These are phyloP conservation scores for Trametes hirsuta DNA, from an alignment of 1,284 basidiomycete genomes.

Conservation along the genomic window DNA sequence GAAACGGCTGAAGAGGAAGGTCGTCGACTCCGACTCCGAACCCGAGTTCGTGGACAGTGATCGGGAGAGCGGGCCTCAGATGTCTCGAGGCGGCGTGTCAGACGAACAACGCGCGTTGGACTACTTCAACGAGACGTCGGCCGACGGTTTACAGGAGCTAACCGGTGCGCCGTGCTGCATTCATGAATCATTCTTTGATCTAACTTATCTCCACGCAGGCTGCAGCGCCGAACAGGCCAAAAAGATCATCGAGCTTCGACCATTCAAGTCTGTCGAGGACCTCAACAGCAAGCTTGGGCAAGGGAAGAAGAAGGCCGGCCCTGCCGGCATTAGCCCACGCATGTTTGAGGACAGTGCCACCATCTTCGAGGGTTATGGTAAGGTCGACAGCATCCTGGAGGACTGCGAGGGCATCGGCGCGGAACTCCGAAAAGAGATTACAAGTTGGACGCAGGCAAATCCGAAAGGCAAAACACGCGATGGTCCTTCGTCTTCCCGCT, in stretches of 20 bases:
- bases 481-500: constrained; percentile 27
- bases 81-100: constrained; percentile 29
- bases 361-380: constrained; percentile 89
- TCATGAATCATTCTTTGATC: neutral
- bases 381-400: constrained; percentile 88
- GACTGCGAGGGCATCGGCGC: constrained; percentile 88
- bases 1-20: constrained; percentile 58
- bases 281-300: constrained; percentile 80
- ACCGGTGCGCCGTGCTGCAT: constrained; percentile 64
- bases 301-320: constrained; percentile 79
- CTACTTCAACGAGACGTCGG: constrained; percentile 85
- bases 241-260: constrained; percentile 80
- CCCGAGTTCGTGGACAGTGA: constrained; percentile 43
- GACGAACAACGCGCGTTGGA: constrained; percentile 61
- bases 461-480: constrained; percentile 49
- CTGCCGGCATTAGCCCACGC: constrained; percentile 83
- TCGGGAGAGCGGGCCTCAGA: constrained; percentile 30
- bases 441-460: constrained; percentile 69
- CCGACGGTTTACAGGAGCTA: constrained; percentile 83
- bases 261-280: constrained; percentile 81
- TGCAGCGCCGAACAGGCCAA: constrained; percentile 85
- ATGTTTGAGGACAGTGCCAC: constrained; percentile 91
- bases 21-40: constrained; percentile 73
- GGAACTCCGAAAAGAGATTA: constrained; percentile 67
- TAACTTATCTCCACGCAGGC: constrained; percentile 51